phyloP scores from a whole-genome alignment of 306 rosid species.

The Casuarina glauca region DNA sequence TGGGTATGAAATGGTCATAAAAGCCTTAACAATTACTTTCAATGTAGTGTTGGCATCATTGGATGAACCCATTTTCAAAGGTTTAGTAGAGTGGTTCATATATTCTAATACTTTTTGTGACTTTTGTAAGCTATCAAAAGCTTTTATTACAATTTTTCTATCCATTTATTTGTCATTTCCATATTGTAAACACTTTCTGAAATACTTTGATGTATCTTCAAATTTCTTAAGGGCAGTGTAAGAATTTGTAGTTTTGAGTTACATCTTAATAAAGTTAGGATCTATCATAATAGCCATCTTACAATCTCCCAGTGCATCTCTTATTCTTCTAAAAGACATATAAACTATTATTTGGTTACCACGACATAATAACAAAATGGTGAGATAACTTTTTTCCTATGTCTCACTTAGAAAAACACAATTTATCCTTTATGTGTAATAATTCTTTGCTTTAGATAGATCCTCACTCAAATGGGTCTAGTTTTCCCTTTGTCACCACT shows the following conservation, averaged over 20 bases:
- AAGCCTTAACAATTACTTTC: conserved; percentile 66
- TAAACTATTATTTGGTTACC: conserved; percentile 96
- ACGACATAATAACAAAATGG: conserved; percentile 87
- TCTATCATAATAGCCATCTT: conserved; percentile 74
- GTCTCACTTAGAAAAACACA: conserved; percentile 59
- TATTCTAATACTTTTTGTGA: conserved; percentile 73
- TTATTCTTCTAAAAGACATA: conserved; percentile 88
- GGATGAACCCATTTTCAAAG: conserved; percentile 57
- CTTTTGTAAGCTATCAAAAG: conserved; percentile 92
- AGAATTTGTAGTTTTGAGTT: conserved; percentile 95
- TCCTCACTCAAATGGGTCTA: conserved; percentile 82
- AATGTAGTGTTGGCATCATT: conserved; percentile 57
- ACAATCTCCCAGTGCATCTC: conserved; percentile 87
- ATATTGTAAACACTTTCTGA: conserved; percentile 77
- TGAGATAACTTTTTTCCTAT: conserved; percentile 65
- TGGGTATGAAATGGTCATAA: conserved; percentile 62
- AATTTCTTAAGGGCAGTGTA: conserved; percentile 86
- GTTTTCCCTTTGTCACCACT: conserved; percentile 95
- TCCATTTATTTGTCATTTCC: conserved; percentile 74
- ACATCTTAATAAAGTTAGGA: conserved; percentile 77
- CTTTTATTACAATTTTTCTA: conserved; percentile 80
- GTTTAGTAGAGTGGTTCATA: conserved; percentile 52
- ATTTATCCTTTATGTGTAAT: conserved; percentile 72
- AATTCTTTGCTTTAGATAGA: conserved; percentile 74
- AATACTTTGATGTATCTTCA: conserved; percentile 65